Evolutionary conservation across 2,329 filamentous ascomycete genomes (phyloP).

Genomic region (Colletotrichum somersetense): DNA sequence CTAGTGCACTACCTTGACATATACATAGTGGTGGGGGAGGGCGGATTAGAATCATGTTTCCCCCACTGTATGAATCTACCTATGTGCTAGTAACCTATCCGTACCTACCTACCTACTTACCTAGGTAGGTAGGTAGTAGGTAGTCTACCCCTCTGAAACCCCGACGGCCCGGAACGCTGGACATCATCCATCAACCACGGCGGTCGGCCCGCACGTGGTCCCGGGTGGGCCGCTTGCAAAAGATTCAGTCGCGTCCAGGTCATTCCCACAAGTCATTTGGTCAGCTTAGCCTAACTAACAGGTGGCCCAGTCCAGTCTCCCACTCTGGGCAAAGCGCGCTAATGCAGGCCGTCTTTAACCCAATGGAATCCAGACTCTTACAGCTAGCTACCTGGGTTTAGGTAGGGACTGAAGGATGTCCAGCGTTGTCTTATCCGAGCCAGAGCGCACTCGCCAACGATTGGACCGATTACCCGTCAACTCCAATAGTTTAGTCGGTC

Average conservation of each 20-base stretch:
- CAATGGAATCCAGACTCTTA: slow-evolving; percentile 25
- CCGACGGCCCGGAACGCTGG: not conserved
- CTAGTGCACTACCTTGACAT: too few species aligned
- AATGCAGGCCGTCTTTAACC: slow-evolving; percentile 26
- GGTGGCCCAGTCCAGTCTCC: slow-evolving; percentile 5
- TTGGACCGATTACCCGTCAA: slow-evolving; percentile 33
- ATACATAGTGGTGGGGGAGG: too few species aligned
- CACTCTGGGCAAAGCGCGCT: slow-evolving; percentile 18
- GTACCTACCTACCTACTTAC: not conserved
- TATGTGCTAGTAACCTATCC: too few species aligned
- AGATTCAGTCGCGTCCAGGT: not conserved
- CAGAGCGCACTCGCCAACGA: slow-evolving; percentile 29
- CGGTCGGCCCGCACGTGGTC: not conserved
- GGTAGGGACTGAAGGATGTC: slow-evolving; percentile 3
- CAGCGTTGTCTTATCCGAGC: slow-evolving; percentile 28
- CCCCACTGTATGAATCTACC: not conserved
- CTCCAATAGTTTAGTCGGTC: slow-evolving; percentile 13
- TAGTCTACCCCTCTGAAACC: not conserved
- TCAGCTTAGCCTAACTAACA: slow-evolving; percentile 3
- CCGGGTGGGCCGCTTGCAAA: not conserved
- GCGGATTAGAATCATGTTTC: not conserved
- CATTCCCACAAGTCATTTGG: slow-evolving; percentile 6
- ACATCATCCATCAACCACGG: not conserved
- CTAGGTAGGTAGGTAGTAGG: not conserved
- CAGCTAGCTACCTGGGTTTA: not conserved